Conservation (phyloP, 352 stramenopile genomes). For the Globisporangium spiculum region DNA sequence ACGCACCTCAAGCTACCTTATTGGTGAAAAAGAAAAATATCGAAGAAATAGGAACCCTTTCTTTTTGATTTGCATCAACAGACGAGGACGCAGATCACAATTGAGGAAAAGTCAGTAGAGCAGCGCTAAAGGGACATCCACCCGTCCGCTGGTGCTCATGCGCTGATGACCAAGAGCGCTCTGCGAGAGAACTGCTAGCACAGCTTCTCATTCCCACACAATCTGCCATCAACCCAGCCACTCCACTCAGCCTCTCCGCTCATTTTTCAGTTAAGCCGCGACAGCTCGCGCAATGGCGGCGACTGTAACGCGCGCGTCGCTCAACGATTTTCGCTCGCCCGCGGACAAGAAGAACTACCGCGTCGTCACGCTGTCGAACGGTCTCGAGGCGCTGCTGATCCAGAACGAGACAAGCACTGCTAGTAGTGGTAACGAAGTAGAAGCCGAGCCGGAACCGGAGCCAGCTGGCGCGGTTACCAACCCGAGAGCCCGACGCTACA, state of each 20-base stretch:
- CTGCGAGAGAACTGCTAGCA: not conserved
- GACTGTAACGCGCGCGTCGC: conserved; percentile 16
- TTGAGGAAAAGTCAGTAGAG: not conserved
- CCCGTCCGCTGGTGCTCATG: not conserved
- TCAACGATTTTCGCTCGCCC: conserved; percentile 53
- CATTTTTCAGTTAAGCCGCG: not conserved
- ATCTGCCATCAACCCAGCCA: not conserved
- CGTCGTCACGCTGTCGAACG: conserved; percentile 62
- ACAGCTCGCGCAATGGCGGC: conserved; percentile 8
- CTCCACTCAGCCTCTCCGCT: not conserved
- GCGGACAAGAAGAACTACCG: conserved; percentile 73
- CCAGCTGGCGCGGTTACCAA: not conserved
- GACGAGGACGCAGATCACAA: conserved; percentile 3
- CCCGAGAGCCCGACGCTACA: conserved; percentile 11
- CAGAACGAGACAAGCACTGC: conserved; percentile 28
- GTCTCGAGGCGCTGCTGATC: conserved; percentile 60
- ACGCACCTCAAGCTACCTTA: not conserved
- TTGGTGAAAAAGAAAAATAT: conserved; percentile 7
- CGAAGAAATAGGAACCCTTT: not conserved
- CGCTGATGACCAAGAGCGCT: not conserved
- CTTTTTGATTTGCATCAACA: conserved; percentile 3
- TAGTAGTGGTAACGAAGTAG: not conserved
- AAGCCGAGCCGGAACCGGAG: conserved; percentile 3
- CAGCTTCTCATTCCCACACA: conserved; percentile 4
- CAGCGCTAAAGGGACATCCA: not conserved